A percentile compares a stretch with the other conserved stretches of the same genome.
These are phyloP conservation scores for Ammopiptanthus mongolicus DNA, from an alignment of 306 rosid genomes.

Conservation along the genomic window DNA sequence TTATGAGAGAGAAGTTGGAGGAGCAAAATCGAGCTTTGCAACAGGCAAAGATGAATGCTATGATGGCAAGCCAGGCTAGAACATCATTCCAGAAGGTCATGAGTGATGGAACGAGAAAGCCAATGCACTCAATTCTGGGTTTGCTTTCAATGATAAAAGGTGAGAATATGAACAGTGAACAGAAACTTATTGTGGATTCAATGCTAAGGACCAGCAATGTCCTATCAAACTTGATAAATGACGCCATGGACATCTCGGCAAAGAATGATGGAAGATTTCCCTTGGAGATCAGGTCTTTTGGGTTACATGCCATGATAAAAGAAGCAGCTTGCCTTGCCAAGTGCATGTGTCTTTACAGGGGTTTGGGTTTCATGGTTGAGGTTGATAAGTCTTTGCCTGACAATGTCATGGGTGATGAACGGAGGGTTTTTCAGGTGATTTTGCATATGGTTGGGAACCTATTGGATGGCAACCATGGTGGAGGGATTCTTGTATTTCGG, in stretches of 20 bases:
- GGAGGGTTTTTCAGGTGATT: conserved; percentile 87
- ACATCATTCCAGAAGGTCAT: conserved; percentile 69
- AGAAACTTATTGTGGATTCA: conserved; percentile 55
- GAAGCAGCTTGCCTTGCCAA: conserved; percentile 79
- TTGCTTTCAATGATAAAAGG: conserved; percentile 73
- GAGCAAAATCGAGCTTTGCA: conserved; percentile 81
- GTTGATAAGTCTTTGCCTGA: conserved; percentile 71
- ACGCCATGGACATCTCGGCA: conserved; percentile 61
- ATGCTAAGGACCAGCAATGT: conserved; percentile 74
- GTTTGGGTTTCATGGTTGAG: conserved; percentile 59
- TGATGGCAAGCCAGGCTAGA: conserved; percentile 83
- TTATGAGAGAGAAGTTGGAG: conserved; percentile 76
- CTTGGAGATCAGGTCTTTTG: conserved; percentile 58
- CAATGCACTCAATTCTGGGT: conserved; percentile 82
- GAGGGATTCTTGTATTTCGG: conserved; percentile 50
- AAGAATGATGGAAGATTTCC: conserved; percentile 60
- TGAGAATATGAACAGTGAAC: conserved; percentile 52
- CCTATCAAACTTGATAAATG: conserved; percentile 62
- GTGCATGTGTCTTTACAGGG: conserved; percentile 53
- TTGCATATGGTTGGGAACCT: conserved; percentile 76
- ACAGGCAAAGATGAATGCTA: conserved; percentile 56
- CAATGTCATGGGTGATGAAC: conserved; percentile 72
- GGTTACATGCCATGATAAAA: conserved; percentile 57
- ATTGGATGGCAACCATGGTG: conserved; percentile 41
- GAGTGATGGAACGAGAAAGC: conserved; percentile 90